These are phyloP conservation scores for Colletotrichum costaricense DNA, from an alignment of 2,329 filamentous ascomycete genomes.

Conservation along the genomic window DNA sequence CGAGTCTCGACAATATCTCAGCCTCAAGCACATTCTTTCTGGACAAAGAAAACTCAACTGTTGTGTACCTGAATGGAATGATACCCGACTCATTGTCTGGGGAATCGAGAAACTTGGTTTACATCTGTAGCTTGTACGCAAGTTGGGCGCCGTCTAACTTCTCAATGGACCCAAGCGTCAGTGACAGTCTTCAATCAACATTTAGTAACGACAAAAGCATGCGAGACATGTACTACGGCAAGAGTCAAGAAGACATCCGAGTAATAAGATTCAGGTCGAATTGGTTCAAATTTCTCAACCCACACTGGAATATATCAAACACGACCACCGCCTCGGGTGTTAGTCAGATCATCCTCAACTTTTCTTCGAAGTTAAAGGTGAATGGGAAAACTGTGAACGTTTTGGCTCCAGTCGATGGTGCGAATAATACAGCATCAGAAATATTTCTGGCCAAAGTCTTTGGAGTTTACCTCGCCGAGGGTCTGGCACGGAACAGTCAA, in stretches of 20 bases:
- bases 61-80: neutral
- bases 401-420: neutral
- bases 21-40: neutral
- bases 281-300: neutral
- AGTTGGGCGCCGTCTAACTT: conserved; percentile 12
- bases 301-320: neutral
- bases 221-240: neutral
- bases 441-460: conserved; percentile 7
- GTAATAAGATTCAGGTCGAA: neutral
- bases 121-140: neutral
- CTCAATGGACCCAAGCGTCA: neutral
- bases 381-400: neutral
- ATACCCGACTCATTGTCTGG: neutral
- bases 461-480: conserved; percentile 1
- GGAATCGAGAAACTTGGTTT: neutral
- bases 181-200: neutral
- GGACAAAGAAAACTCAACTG: neutral
- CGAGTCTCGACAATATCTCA: neutral
- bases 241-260: neutral
- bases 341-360: neutral
- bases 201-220: neutral
- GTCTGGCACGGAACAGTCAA: neutral
- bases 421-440: neutral
- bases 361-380: neutral
- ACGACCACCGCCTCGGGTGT: neutral